These are phyloP conservation scores for Solanum okadae DNA, from an alignment of 257 asterid genomes.

Conservation along the genomic window DNA sequence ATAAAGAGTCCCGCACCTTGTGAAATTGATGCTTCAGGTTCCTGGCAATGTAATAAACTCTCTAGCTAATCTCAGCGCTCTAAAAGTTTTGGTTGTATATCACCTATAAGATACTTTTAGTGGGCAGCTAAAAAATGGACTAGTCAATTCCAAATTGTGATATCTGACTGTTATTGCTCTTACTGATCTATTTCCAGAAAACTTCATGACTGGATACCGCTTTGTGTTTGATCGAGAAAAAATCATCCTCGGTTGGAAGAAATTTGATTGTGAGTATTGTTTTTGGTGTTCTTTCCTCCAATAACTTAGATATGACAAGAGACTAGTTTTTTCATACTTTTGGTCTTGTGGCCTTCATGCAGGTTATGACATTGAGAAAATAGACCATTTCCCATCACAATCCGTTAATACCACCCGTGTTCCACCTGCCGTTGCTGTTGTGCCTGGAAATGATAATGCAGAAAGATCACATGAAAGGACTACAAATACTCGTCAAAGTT, in stretches of 20 bases:
- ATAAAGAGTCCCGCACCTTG: not conserved
- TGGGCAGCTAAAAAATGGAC: not conserved
- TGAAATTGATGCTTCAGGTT: not conserved
- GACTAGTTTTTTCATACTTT: not conserved
- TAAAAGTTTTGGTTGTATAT: not conserved
- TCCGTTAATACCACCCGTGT: conserved; percentile 28
- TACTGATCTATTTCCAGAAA: conserved; percentile 35
- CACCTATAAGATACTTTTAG: not conserved
- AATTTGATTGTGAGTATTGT: conserved; percentile 49
- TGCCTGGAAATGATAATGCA: conserved; percentile 15
- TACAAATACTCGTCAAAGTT: conserved; percentile 11
- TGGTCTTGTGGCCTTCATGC: conserved; percentile 6
- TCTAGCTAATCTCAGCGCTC: not conserved
- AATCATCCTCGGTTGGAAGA: conserved; percentile 76
- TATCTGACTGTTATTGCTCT: not conserved
- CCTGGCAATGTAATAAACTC: not conserved
- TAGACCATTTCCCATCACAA: conserved; percentile 16
- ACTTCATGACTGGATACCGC: conserved; percentile 79
- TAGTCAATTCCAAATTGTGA: not conserved
- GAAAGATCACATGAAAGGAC: conserved; percentile 12
- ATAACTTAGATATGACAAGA: not conserved
- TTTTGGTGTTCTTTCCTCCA: not conserved
- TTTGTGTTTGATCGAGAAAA: conserved; percentile 79
- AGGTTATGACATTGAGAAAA: conserved; percentile 55
- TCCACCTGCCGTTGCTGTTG: conserved; percentile 47